A percentile compares a stretch with the other conserved stretches of the same genome.
Conservation (phyloP, 1,284 basidiomycete species). For the Limonomyces culmigenus region DNA sequence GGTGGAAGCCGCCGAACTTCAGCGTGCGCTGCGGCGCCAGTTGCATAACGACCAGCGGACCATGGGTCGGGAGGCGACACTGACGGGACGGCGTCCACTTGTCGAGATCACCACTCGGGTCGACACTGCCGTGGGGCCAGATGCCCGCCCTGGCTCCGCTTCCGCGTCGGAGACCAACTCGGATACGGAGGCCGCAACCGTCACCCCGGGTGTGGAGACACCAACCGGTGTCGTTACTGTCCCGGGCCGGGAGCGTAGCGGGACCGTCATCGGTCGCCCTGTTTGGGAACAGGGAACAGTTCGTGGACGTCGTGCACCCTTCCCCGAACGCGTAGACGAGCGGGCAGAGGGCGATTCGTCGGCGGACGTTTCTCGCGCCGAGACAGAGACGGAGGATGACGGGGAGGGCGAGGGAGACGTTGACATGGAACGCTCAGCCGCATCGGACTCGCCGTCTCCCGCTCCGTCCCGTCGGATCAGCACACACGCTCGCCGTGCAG, state of each 20-base stretch:
- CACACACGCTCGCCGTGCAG: conserved; percentile 24
- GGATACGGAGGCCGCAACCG: conserved; percentile 39
- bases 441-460: not conserved
- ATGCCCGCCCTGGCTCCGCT: too few species aligned
- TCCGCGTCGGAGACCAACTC: conserved; percentile 30
- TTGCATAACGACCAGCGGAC: not conserved
- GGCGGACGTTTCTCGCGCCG: conserved; percentile 39
- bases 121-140: too few species aligned
- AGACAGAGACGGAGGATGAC: conserved; percentile 63
- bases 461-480: conserved; percentile 11
- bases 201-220: conserved; percentile 40
- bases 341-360: conserved; percentile 20
- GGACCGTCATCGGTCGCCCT: conserved; percentile 53
- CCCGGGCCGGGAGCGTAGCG: conserved; percentile 47
- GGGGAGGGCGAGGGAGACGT: conserved; percentile 51
- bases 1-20: conserved; percentile 40
- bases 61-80: not conserved
- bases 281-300: conserved; percentile 29
- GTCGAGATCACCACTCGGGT: too few species aligned
- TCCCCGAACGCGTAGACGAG: too few species aligned
- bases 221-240: conserved; percentile 40
- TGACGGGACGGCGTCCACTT: conserved; percentile 5
- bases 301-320: not conserved
- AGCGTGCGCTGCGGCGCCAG: conserved; percentile 31
- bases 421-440: conserved; percentile 17